Conservation (phyloP, 75 land plant genomes). For the Ceratopteris richardii region DNA sequence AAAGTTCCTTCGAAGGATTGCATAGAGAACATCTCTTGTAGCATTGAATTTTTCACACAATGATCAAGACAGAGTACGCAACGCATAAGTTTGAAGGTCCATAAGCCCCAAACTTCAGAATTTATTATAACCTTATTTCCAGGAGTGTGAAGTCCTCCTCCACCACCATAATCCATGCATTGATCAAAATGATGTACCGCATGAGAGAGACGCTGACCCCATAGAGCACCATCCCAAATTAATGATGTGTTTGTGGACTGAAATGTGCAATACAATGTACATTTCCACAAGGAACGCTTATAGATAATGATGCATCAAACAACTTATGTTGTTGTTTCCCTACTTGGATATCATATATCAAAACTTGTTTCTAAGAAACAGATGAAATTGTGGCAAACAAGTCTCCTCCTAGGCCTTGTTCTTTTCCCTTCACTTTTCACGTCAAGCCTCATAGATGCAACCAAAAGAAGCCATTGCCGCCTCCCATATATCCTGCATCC, state of each 20-base stretch:
- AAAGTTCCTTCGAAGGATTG: slow-evolving; percentile 79
- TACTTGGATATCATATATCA: slow-evolving; percentile 71
- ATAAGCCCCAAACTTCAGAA: slow-evolving; percentile 96
- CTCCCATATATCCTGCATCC: no score
- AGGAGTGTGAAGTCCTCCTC: slow-evolving; percentile 98
- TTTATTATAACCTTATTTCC: slow-evolving; percentile 99
- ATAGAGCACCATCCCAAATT: slow-evolving; percentile 95
- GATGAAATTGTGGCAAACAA: slow-evolving; percentile 63
- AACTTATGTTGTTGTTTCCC: slow-evolving; percentile 53
- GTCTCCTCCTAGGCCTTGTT: no score
- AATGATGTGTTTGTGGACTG: slow-evolving; percentile 71
- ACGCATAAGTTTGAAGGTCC: slow-evolving; percentile 71
- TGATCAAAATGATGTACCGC: slow-evolving; percentile 92
- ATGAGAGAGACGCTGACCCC: slow-evolving; percentile 68
- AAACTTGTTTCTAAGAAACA: slow-evolving; percentile 60
- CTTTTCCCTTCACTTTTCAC: no score
- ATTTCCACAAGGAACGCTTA: slow-evolving; percentile 47
- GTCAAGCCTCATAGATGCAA: no score
- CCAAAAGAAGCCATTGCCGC: no score
- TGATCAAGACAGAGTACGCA: slow-evolving; percentile 93
- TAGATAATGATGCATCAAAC: slow-evolving; percentile 36
- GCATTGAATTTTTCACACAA: slow-evolving; percentile 75
- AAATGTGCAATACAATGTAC: slow-evolving; percentile 67
- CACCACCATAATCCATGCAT: slow-evolving; percentile 93
- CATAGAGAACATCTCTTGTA: slow-evolving; percentile 87